phyloP scores from a whole-genome alignment of 169 alveolate genomes.

The Eimeria praecox region DNA sequence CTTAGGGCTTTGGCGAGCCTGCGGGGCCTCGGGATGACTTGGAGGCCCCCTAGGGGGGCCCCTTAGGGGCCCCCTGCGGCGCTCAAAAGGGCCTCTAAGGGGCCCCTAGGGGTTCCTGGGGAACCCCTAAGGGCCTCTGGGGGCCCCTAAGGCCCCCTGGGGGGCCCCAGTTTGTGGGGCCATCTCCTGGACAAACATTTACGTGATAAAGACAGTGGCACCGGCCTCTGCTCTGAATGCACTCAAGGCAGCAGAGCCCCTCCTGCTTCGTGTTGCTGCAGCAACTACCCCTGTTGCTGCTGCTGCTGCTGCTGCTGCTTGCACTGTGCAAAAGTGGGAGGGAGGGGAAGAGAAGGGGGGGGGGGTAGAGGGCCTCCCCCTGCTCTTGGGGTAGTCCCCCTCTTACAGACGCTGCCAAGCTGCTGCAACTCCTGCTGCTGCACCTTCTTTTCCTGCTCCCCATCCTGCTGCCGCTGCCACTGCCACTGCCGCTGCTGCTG shows the following conservation, averaged over 20 bases:
- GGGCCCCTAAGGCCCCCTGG: slow-evolving; percentile 14
- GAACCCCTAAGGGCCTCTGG: neutral
- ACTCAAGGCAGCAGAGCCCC: neutral
- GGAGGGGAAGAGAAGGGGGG: neutral
- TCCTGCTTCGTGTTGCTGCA: neutral
- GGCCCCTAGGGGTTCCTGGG: no score
- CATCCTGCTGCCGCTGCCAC: neutral
- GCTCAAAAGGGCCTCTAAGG: neutral
- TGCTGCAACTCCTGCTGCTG: neutral
- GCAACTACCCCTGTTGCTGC: neutral
- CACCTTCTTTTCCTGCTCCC: neutral
- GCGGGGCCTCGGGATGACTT: neutral
- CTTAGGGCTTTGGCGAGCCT: neutral
- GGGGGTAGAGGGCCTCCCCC: no score
- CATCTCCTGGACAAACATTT: neutral
- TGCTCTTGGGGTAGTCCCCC: neutral
- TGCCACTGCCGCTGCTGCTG: neutral
- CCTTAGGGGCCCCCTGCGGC: neutral
- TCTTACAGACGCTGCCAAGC: neutral
- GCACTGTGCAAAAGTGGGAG: neutral
- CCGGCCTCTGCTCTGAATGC: neutral
- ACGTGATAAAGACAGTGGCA: neutral
- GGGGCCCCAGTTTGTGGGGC: slow-evolving; percentile 11
- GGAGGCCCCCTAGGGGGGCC: slow-evolving; percentile 24
- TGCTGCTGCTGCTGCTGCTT: slow-evolving; percentile 25